phyloP scores from a whole-genome alignment of 1,284 basidiomycete species.

The Tausonia pullulans region DNA sequence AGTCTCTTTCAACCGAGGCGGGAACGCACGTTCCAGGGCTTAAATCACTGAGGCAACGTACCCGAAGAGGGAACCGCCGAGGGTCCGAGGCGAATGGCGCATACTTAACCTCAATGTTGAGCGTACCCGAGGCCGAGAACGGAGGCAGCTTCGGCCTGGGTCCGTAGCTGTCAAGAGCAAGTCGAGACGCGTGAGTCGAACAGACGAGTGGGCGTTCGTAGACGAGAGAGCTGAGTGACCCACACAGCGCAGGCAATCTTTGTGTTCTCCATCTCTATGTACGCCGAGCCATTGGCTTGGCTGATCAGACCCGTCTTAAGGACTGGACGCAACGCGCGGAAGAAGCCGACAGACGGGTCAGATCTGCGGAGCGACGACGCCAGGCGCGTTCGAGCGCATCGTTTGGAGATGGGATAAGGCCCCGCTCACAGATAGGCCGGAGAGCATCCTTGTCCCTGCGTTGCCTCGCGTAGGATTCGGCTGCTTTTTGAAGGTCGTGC shows the following conservation, averaged over 20 bases:
- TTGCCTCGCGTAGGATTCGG: slow-evolving; percentile 36
- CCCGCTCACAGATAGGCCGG: slow-evolving; percentile 65
- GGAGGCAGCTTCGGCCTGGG: slow-evolving; percentile 54
- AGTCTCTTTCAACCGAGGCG: too few species aligned
- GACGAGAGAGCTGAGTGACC: slow-evolving; percentile 25
- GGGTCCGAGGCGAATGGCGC: slow-evolving; percentile 75
- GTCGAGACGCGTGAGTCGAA: neutral
- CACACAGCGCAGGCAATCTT: slow-evolving; percentile 94
- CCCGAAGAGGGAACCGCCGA: slow-evolving; percentile 72
- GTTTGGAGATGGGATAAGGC: neutral
- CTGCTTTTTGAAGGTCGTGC: slow-evolving; percentile 26
- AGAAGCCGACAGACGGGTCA: too few species aligned
- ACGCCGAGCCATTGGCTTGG: slow-evolving; percentile 90
- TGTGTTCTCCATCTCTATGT: slow-evolving; percentile 76
- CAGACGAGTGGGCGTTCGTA: neutral
- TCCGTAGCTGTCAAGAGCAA: slow-evolving; percentile 55
- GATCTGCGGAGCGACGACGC: too few species aligned
- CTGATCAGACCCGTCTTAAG: slow-evolving; percentile 77
- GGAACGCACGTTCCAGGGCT: neutral
- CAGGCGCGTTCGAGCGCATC: too few species aligned
- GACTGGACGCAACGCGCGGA: slow-evolving; percentile 41
- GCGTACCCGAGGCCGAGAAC: slow-evolving; percentile 72
- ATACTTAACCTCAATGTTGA: slow-evolving; percentile 95
- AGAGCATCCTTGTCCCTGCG: slow-evolving; percentile 52
- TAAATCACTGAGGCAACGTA: slow-evolving; percentile 36